Evolutionary conservation across 2,329 filamentous ascomycete species (phyloP).

Genomic region (Colletotrichum cordylinicola): DNA sequence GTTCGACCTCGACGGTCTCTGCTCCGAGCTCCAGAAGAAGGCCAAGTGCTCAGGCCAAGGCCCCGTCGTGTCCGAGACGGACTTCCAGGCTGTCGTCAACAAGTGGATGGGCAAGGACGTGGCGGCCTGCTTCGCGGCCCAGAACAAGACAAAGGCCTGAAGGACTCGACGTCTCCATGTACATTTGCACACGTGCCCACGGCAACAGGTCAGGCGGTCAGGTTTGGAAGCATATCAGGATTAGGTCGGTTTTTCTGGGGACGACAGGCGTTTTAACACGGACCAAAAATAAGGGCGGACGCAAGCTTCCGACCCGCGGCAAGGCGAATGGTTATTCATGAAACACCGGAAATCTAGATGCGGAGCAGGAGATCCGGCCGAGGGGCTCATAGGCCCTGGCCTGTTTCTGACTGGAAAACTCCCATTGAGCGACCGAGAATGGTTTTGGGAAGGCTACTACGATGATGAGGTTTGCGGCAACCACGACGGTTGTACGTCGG

Average conservation of each 20-base stretch:
- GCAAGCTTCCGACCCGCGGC: constrained; percentile 2
- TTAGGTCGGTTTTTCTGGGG: not conserved
- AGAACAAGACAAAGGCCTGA: constrained; percentile 30
- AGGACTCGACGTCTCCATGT: not conserved
- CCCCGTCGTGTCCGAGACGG: constrained; percentile 85
- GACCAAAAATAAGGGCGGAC: constrained; percentile 19
- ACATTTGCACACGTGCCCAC: constrained; percentile 10
- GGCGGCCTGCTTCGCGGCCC: constrained; percentile 35
- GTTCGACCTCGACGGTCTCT: constrained; percentile 92
- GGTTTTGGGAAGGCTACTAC: not conserved
- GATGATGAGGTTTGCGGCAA: constrained; percentile 2
- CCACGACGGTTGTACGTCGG: not conserved
- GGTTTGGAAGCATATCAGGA: constrained; percentile 12
- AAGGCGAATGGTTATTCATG: constrained; percentile 21
- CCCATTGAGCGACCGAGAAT: not conserved
- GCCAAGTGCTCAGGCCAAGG: constrained; percentile 93
- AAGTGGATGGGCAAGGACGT: constrained; percentile 61
- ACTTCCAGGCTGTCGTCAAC: constrained; percentile 82
- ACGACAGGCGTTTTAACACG: constrained; percentile 19
- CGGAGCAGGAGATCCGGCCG: not conserved
- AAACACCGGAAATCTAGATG: not conserved
- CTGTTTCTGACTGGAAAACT: not conserved
- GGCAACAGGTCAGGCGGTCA: constrained; percentile 3
- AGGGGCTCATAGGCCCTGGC: not conserved
- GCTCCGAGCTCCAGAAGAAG: constrained; percentile 92